Evolutionary conservation across 1,139 yeast species (phyloP).

Genomic region (Protomyces inouyei): DNA sequence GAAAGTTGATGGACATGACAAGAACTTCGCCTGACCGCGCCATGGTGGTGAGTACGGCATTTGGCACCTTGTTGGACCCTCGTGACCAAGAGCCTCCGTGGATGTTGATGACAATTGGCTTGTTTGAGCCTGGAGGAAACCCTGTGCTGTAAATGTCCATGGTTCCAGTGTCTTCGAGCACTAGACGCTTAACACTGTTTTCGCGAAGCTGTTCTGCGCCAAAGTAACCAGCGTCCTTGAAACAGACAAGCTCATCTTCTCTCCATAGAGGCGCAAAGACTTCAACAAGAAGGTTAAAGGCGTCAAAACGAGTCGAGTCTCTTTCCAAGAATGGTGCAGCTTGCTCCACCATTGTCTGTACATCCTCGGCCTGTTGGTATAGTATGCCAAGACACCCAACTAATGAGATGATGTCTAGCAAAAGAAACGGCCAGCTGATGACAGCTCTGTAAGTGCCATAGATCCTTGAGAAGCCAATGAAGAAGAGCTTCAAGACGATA

Average conservation of each 20-base stretch:
- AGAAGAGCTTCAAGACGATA: slow-evolving; percentile 4
- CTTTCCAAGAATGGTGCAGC: not conserved
- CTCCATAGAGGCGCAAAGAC: slow-evolving; percentile 2
- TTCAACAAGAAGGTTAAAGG: not conserved
- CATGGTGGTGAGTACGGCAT: slow-evolving; percentile 4
- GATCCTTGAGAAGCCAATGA: not conserved
- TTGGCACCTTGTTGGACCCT: slow-evolving; percentile 15
- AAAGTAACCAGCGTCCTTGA: not conserved
- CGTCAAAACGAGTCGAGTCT: not conserved
- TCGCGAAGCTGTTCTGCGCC: slow-evolving; percentile 2
- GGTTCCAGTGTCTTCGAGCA: not conserved
- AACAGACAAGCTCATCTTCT: not conserved
- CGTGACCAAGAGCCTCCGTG: slow-evolving; percentile 21
- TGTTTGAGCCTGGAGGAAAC: not conserved
- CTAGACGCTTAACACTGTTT: not conserved
- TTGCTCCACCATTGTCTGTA: not conserved
- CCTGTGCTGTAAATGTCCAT: slow-evolving; percentile 6
- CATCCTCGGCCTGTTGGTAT: slow-evolving; percentile 6
- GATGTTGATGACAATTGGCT: slow-evolving; percentile 14
- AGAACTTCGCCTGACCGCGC: slow-evolving; percentile 11
- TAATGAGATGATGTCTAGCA: slow-evolving; percentile 7
- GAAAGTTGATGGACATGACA: slow-evolving; percentile 10
- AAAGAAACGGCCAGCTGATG: slow-evolving; percentile 8
- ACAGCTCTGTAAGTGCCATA: not conserved
- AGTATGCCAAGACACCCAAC: slow-evolving; percentile 1